Base-by-base conservation (phyloP, 208 protist genomes). In the Leishmania amazonensis region DNA sequence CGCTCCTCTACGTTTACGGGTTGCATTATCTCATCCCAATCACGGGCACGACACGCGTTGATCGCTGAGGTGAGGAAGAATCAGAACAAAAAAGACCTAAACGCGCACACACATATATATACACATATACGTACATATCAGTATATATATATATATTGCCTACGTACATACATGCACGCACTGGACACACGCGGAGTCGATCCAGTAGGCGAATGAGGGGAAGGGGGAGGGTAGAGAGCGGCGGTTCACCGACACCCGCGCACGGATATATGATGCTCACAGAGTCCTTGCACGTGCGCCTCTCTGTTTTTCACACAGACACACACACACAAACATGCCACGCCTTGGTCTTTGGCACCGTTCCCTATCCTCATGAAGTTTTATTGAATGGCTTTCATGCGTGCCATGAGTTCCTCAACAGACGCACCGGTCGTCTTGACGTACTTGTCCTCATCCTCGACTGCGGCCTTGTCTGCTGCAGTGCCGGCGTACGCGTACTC, bases 391-490 rank as follows among this genome's bases (percentile, higher is more conserved):
- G 89, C 57, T 68, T 93, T 90, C 89, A 95, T 89, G 45, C 92
- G 89, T n/a, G 89, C 90, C 88, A 92, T 92, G 60, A 95, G 83
- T 54, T 90, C 91, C 77, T 95, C 90, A 57, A 95, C 79, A 8
- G 89, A 88, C 38, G 84, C 77, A 40, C 67, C 83, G 40, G 81
- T 62, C 19, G 79, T 79, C 70, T 89, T 51, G 53, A 81, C 86
- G 42, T 76, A 80, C 21, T 67, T 54, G 35, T 71, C 67, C 42
- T 45, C 78, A 24, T 70, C 75, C 38, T 28, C 83, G 8, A 7
- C 53, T 24, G 40, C 75, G 17, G 73, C 75, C 17, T 31, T 78
- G 49, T 57, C 79, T 24, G 65, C 51, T 3, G 47, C 78, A 15
- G 62, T 78, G 35, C 54, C 57, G 1, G 78, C 76, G 76, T 90